phyloP scores from a whole-genome alignment of 2,329 filamentous ascomycete species.

The Aspergillus pseudonomiae region DNA sequence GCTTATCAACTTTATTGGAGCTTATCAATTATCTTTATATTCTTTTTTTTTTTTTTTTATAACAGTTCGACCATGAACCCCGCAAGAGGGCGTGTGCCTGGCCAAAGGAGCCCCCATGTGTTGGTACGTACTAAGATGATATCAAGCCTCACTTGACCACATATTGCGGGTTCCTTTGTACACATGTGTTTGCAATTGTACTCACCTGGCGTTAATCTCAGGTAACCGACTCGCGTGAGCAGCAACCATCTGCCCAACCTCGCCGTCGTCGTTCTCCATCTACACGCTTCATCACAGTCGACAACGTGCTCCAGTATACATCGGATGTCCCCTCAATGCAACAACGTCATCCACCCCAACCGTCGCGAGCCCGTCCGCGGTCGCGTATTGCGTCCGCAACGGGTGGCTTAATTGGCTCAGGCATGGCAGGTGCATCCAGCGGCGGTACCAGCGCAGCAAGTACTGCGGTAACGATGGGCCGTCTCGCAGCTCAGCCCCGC shows the following conservation, averaged over 20 bases:
- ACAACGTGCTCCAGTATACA: constrained; percentile 91
- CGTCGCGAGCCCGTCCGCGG: constrained; percentile 31
- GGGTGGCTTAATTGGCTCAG: constrained; percentile 32
- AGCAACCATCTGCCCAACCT: constrained; percentile 31
- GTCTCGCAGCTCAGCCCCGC: constrained; percentile 58
- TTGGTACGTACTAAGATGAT: constrained; percentile 36
- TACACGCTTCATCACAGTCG: constrained; percentile 82
- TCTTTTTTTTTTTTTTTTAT: neutral
- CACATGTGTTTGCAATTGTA: neutral
- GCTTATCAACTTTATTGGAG: neutral
- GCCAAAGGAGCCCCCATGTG: constrained; percentile 49
- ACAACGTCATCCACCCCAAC: constrained; percentile 67
- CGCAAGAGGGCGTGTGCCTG: constrained; percentile 33
- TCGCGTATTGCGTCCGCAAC: constrained; percentile 37
- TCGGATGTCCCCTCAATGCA: constrained; percentile 95
- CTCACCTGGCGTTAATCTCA: constrained; percentile 15
- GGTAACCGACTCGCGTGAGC: constrained; percentile 51
- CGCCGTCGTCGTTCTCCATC: constrained; percentile 39
- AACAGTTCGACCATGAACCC: constrained; percentile 30
- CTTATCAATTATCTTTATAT: neutral
- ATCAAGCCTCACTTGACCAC: neutral
- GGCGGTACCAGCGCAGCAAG: constrained; percentile 44
- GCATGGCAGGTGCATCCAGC: constrained; percentile 46
- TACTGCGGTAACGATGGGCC: constrained; percentile 59
- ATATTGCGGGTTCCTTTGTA: neutral